phyloP scores from a whole-genome alignment of 2,329 filamentous ascomycete species.

The Fusarium sp. region DNA sequence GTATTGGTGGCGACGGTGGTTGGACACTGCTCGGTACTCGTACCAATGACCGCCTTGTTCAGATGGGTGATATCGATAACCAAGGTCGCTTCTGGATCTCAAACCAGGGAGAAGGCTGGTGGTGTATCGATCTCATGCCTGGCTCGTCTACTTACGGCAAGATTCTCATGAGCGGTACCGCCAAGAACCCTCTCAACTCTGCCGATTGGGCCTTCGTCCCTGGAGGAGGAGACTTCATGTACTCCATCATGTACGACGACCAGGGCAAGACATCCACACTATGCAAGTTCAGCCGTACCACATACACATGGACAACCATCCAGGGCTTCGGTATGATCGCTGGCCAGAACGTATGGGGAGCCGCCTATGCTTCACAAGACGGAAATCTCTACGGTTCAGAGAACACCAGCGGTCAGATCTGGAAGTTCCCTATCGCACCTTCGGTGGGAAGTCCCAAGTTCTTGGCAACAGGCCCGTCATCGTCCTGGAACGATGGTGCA shows the following conservation, averaged over 20 bases:
- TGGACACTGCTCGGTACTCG: slow-evolving; percentile 30
- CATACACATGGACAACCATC: slow-evolving; percentile 31
- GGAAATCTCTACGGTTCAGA: slow-evolving; percentile 40
- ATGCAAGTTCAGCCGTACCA: slow-evolving; percentile 37
- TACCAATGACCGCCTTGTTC: slow-evolving; percentile 24
- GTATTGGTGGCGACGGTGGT: slow-evolving; percentile 37
- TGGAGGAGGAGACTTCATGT: slow-evolving; percentile 43
- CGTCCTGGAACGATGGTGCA: slow-evolving; percentile 35
- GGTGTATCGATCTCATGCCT: slow-evolving; percentile 39
- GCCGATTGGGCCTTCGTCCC: slow-evolving; percentile 44
- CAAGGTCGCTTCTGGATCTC: slow-evolving; percentile 41
- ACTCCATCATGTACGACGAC: slow-evolving; percentile 20
- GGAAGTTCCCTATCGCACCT: slow-evolving; percentile 36
- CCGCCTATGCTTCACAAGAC: slow-evolving; percentile 34
- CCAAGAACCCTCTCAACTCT: slow-evolving; percentile 2
- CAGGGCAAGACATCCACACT: slow-evolving; percentile 15
- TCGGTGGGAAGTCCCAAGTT: slow-evolving; percentile 22
- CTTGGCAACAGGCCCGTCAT: slow-evolving; percentile 20
- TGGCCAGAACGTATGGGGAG: slow-evolving; percentile 36
- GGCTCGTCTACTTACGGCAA: slow-evolving; percentile 36
- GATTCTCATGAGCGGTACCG: slow-evolving; percentile 33
- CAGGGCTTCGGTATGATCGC: slow-evolving; percentile 20
- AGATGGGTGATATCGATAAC: slow-evolving; percentile 43
- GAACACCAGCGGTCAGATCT: slow-evolving; percentile 34
- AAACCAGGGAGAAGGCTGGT: slow-evolving; percentile 38